Conservation (phyloP, 257 asterid genomes). For the Henckelia pumila region DNA sequence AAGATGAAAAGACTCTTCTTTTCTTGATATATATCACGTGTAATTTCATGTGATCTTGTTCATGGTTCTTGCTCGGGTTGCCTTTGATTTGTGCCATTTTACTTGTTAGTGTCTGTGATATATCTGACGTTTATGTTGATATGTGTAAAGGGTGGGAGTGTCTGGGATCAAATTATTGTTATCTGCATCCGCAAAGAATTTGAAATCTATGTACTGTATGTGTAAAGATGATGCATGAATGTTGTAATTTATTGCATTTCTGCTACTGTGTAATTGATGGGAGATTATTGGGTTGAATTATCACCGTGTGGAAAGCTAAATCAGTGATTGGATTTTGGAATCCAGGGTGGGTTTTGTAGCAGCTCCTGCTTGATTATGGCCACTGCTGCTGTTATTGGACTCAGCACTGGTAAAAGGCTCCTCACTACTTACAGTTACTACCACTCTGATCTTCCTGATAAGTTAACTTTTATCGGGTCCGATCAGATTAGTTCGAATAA, state of each 20-base stretch:
- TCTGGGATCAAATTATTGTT: not conserved
- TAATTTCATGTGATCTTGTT: not conserved
- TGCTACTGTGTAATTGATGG: not conserved
- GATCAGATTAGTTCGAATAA: slow-evolving; percentile 38
- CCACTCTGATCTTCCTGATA: slow-evolving; percentile 66
- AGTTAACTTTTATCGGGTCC: slow-evolving; percentile 33
- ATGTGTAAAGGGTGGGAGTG: no score
- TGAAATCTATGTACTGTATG: not conserved
- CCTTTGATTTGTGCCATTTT: not conserved
- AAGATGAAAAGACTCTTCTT: not conserved
- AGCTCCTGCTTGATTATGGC: slow-evolving; percentile 50
- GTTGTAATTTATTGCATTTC: not conserved
- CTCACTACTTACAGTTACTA: slow-evolving; percentile 45
- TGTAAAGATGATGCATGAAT: not conserved
- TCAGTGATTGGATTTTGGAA: not conserved
- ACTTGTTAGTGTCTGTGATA: not conserved
- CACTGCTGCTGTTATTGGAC: slow-evolving; percentile 71
- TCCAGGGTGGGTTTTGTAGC: not conserved
- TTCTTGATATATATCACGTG: not conserved
- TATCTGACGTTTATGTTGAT: not conserved
- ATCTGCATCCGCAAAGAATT: not conserved
- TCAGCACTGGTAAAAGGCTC: slow-evolving; percentile 71
- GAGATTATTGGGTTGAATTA: not conserved
- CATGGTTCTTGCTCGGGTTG: not conserved
- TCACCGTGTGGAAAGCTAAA: not conserved